Percentiles rank a stretch among this genome's conserved stretches.
Evolutionary conservation across 78 protist genomes (phyloP).

Genomic region (Acrasis kona): DNA sequence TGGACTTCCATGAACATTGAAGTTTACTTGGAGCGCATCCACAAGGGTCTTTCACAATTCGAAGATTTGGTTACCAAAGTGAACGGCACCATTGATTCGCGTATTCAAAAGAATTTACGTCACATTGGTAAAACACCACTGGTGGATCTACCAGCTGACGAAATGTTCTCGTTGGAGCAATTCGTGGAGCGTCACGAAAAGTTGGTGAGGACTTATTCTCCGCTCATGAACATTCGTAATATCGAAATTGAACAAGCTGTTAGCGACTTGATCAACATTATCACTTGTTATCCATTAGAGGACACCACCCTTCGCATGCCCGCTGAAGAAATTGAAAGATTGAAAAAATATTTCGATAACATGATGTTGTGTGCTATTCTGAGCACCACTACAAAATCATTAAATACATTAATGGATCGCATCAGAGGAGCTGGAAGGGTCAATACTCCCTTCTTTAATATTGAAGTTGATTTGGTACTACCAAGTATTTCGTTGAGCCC

Average conservation of each 20-base stretch:
- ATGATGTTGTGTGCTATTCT: slow-evolving; percentile 40
- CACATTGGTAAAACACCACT: slow-evolving; percentile 5
- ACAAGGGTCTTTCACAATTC: slow-evolving; percentile 8
- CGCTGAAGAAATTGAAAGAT: slow-evolving; percentile 10
- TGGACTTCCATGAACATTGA: slow-evolving; percentile 74
- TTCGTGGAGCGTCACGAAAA: slow-evolving; percentile 24
- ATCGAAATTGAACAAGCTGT: slow-evolving; percentile 39
- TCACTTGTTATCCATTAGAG: no score
- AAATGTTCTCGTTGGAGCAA: slow-evolving; percentile 30
- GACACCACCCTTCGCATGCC: no score
- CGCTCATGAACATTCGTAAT: slow-evolving; percentile 15
- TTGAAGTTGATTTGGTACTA: slow-evolving; percentile 27
- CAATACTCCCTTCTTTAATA: slow-evolving; percentile 44
- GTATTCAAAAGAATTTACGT: slow-evolving; percentile 34
- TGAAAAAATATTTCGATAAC: slow-evolving; percentile 31
- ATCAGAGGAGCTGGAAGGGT: slow-evolving; percentile 17
- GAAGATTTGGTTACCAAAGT: slow-evolving; percentile 22
- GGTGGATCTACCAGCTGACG: slow-evolving; percentile 32
- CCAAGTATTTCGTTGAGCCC: slow-evolving; percentile 45
- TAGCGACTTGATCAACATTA: slow-evolving; percentile 20
- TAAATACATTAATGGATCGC: slow-evolving; percentile 31
- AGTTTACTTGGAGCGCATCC: slow-evolving; percentile 31
- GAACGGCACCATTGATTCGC: slow-evolving; percentile 32
- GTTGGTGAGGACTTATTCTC: neutral
- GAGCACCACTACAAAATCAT: slow-evolving; percentile 20